Conservation (phyloP, 148 eudicot species). For the Agrostemma githago region DNA sequence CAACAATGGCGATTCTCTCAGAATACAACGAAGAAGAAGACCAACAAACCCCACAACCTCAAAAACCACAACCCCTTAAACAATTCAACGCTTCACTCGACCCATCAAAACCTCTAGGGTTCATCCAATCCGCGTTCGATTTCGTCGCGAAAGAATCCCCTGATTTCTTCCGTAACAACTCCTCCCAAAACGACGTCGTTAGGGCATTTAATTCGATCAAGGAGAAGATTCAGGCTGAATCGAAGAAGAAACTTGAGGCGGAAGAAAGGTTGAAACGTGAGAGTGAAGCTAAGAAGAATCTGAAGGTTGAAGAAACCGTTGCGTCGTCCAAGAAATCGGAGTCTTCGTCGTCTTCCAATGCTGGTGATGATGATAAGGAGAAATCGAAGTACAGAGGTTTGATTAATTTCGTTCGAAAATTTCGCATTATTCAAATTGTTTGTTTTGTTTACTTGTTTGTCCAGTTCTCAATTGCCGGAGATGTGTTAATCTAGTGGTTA, state of each 20-base stretch:
- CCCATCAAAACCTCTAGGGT: slow-evolving; percentile 58
- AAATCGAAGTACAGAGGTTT: slow-evolving; percentile 35
- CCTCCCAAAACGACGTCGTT: slow-evolving; percentile 41
- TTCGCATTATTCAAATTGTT: too few species aligned
- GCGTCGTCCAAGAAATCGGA: slow-evolving; percentile 13
- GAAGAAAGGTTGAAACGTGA: background rate
- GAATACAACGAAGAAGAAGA: slow-evolving; percentile 52
- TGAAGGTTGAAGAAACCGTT: background rate
- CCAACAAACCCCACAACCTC: slow-evolving; percentile 5
- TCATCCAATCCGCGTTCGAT: slow-evolving; percentile 59
- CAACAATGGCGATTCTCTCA: slow-evolving; percentile 66
- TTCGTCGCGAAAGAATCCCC: slow-evolving; percentile 49
- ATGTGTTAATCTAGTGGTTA: too few species aligned
- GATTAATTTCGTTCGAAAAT: background rate
- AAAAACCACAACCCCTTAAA: slow-evolving; percentile 13
- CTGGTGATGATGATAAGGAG: slow-evolving; percentile 22
- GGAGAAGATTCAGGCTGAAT: slow-evolving; percentile 11
- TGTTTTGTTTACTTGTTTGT: too few species aligned
- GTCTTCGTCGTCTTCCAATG: slow-evolving; percentile 18
- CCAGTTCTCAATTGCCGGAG: too few species aligned
- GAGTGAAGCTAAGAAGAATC: background rate
- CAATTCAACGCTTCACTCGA: slow-evolving; percentile 45
- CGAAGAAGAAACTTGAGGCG: background rate
- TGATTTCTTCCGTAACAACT: slow-evolving; percentile 48
- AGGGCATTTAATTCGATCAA: slow-evolving; percentile 28